phyloP scores from a whole-genome alignment of 805 yeast species.

The Pichia cabralensis region DNA sequence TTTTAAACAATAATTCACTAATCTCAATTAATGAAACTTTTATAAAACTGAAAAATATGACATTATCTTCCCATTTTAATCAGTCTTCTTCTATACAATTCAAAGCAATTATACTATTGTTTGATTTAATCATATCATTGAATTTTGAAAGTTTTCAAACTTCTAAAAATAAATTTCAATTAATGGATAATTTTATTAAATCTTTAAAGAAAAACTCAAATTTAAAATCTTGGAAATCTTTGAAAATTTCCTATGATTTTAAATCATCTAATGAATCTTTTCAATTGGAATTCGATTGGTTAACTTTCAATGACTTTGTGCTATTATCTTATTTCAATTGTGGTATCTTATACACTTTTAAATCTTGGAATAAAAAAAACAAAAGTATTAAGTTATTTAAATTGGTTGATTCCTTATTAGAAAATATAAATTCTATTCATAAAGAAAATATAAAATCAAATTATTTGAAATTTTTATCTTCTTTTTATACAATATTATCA shows the following conservation, averaged over 20 bases:
- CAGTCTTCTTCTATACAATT: not conserved
- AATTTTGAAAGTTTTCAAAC: too few relatives aligned
- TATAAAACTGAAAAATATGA: not conserved
- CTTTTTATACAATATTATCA: slow-evolving; percentile 27
- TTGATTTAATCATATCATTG: too few relatives aligned
- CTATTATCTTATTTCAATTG: slow-evolving; percentile 32
- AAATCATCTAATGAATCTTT: slow-evolving; percentile 10
- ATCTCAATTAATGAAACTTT: not conserved
- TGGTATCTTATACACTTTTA: slow-evolving; percentile 30
- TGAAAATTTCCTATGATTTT: too few relatives aligned
- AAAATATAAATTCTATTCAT: not conserved
- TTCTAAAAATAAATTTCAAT: too few relatives aligned
- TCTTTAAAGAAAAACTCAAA: too few relatives aligned
- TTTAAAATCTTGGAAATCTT: too few relatives aligned
- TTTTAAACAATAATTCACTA: not conserved
- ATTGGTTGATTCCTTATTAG: not conserved
- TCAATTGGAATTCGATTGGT: slow-evolving; percentile 29
- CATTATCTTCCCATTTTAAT: not conserved
- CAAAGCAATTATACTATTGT: slow-evolving; percentile 9
- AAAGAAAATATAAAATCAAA: not conserved
- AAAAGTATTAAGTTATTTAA: slow-evolving; percentile 28
- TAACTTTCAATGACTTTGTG: slow-evolving; percentile 33
- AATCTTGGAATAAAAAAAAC: slow-evolving; percentile 26
- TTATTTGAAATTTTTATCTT: not conserved
- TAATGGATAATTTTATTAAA: too few relatives aligned